A percentile compares a stretch with the other conserved stretches of the same genome.
These are phyloP conservation scores for Phyllosticta citriasiana DNA, from an alignment of 2,329 filamentous ascomycete genomes.

Conservation along the genomic window DNA sequence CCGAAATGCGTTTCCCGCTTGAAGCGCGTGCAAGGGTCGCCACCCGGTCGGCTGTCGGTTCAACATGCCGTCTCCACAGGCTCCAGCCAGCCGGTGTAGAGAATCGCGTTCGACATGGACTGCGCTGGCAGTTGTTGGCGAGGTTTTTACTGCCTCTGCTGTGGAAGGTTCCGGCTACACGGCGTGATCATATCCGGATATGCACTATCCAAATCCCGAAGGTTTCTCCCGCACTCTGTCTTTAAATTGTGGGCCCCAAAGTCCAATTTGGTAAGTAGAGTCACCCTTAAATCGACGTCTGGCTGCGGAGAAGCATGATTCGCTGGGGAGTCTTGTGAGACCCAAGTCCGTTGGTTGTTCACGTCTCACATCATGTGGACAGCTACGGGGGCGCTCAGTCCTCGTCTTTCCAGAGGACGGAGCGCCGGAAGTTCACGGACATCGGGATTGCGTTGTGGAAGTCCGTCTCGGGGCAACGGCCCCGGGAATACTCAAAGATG, in stretches of 20 bases:
- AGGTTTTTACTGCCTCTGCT: not conserved
- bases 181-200: not conserved
- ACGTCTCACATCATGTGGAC: not conserved
- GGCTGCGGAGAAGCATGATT: not conserved
- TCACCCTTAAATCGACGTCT: not conserved
- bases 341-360: not conserved
- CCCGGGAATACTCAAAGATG: too few relatives aligned
- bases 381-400: not conserved
- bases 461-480: too few relatives aligned
- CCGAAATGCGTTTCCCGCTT: not conserved
- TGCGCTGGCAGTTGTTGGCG: not conserved
- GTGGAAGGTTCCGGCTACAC: not conserved
- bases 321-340: not conserved
- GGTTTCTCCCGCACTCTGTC: not conserved
- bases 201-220: not conserved
- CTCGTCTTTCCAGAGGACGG: not conserved
- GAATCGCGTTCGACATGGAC: not conserved
- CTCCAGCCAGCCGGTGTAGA: not conserved
- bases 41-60: not conserved
- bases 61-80: not conserved
- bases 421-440: not conserved
- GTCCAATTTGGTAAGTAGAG: not conserved
- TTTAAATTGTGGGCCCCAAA: not conserved
- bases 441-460: not conserved
- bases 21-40: not conserved